Conservation (phyloP, 371 early-diverging fungal species). For the Aphelidium insulamus region DNA sequence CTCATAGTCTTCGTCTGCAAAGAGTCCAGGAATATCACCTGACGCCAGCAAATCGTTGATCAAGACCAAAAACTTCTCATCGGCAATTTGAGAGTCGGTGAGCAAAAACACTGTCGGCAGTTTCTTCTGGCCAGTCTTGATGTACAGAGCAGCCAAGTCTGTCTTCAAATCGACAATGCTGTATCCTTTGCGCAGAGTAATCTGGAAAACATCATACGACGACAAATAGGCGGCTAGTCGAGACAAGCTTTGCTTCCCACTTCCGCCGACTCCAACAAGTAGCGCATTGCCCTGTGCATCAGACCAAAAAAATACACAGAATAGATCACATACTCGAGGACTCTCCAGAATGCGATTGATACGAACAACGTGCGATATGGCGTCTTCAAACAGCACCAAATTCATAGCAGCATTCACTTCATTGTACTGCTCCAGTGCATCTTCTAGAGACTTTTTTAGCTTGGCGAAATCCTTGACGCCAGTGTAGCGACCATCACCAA, state of each 20-base stretch:
- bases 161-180: slow-evolving; percentile 22
- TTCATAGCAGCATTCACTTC: slow-evolving; percentile 33
- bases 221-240: slow-evolving; percentile 30
- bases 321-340: too few relatives aligned
- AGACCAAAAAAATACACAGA: too few relatives aligned
- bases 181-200: slow-evolving; percentile 30
- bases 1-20: slow-evolving; percentile 35
- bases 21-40: slow-evolving; percentile 31
- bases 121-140: slow-evolving; percentile 31
- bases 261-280: slow-evolving; percentile 34
- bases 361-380: slow-evolving; percentile 30
- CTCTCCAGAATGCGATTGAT: slow-evolving; percentile 30
- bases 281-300: slow-evolving; percentile 34
- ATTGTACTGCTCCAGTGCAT: slow-evolving; percentile 30
- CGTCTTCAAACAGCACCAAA: slow-evolving; percentile 35
- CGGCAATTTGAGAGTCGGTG: slow-evolving; percentile 32
- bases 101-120: slow-evolving; percentile 29
- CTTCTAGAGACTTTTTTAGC: slow-evolving; percentile 21
- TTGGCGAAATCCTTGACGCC: slow-evolving; percentile 23
- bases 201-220: slow-evolving; percentile 34
- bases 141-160: slow-evolving; percentile 23
- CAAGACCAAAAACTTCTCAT: slow-evolving; percentile 31
- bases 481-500: slow-evolving; percentile 25
- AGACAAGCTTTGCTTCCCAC: slow-evolving; percentile 29
- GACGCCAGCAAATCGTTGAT: slow-evolving; percentile 35